Percentiles rank a stretch among this genome's conserved stretches.
Evolutionary conservation across 176 grass and related monocot genomes (phyloP).

Genomic region (Oropetium thomaeum): DNA sequence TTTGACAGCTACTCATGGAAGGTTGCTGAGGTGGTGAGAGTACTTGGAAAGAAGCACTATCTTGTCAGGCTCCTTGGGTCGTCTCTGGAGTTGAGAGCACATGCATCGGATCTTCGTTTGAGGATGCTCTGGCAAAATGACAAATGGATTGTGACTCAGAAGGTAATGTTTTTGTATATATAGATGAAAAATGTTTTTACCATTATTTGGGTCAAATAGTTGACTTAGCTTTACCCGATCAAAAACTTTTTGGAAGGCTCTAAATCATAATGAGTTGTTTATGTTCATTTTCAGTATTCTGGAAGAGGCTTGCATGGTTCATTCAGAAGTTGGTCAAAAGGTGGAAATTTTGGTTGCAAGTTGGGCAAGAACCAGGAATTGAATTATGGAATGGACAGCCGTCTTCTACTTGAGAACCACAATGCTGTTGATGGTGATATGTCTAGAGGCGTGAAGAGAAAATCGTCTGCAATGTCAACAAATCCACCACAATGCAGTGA

Average conservation of each 20-base stretch:
- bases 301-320: constrained; percentile 38
- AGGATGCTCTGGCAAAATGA: constrained; percentile 63
- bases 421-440: constrained; percentile 40
- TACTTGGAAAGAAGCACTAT: constrained; percentile 45
- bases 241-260: not conserved
- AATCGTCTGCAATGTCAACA: constrained; percentile 30
- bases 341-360: constrained; percentile 21
- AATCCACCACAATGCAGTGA: constrained; percentile 24
- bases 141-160: constrained; percentile 64
- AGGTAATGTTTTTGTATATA: constrained; percentile 55
- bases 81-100: constrained; percentile 46
- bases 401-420: constrained; percentile 37
- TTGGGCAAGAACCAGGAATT: not conserved
- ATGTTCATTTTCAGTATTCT: constrained; percentile 49
- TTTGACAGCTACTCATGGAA: constrained; percentile 77
- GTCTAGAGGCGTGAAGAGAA: constrained; percentile 55
- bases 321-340: constrained; percentile 33
- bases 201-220: not conserved
- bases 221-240: not conserved
- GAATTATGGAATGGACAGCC: constrained; percentile 11
- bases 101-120: constrained; percentile 45
- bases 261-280: constrained; percentile 4
- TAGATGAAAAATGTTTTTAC: not conserved
- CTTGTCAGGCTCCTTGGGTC: constrained; percentile 59
- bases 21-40: constrained; percentile 47